Base-by-base conservation (phyloP, 805 yeast species). In the Danielia oregonensis region DNA sequence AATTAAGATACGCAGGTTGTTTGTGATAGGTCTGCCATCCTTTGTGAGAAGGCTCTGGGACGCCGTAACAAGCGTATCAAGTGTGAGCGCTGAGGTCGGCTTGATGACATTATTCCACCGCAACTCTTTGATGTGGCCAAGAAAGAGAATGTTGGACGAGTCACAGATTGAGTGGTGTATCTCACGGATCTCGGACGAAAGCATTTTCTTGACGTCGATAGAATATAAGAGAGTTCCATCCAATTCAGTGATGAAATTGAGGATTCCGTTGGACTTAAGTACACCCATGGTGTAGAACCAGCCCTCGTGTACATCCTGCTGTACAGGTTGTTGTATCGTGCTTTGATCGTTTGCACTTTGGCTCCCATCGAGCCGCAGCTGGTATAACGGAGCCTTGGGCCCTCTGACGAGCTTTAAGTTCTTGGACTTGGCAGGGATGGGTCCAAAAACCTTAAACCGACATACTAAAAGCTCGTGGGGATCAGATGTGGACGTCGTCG, bases 281-380 rank as follows among this genome's bases (percentile, higher is more conserved):
- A 78, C 81, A 0, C 85, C 88, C 81, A 79, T 80, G 1, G 84
- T 76, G 33, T 68, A 70, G 50, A 82, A 82, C 91, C 91, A 84
- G 4, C 79, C 79, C 49, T 78, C 85, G 15, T 60, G 51, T 16
- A 54, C 28, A 28, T 40, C 32, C 27, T 43, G 35, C 19, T 38
- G 35, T 4, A 35, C 35, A 25, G 17, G 31, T 19, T 19, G 22
- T 9, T 7, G 9, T 9, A 6, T 9, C 24, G 21, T 25, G 25
- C 14, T 16, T 30, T n/a, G 24, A 13, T 17, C 29, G 36, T 12
- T 28, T 25, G 14, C 26, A 29, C 27, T 31, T 34, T 9, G 14
- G 17, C 10, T 21, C 12, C 7, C 31, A 11, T 19, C 22, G 22
- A 19, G 9, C 22, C 9, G 6, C 22, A 19, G 22, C 19, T 43